Evolutionary conservation across 805 yeast genomes (phyloP).

Genomic region (Wickerhamomyces xylosicus): DNA sequence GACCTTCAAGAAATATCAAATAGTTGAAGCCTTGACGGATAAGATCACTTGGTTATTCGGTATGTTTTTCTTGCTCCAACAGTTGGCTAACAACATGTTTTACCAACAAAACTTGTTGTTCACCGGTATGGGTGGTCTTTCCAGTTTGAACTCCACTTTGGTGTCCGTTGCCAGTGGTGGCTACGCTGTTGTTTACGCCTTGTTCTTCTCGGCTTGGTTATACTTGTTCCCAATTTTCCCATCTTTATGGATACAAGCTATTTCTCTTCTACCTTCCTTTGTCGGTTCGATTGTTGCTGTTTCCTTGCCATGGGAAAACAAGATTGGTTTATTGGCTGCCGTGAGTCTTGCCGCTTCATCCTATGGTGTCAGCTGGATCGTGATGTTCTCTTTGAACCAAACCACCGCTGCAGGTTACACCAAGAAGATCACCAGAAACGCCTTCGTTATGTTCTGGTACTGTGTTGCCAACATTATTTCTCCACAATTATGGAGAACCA

Average conservation of each 20-base stretch:
- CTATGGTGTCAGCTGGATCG: slow-evolving; percentile 31
- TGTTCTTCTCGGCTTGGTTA: slow-evolving; percentile 27
- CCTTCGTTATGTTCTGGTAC: slow-evolving; percentile 33
- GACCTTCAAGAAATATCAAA: slow-evolving; percentile 30
- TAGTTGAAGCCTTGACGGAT: slow-evolving; percentile 33
- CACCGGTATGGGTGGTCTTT: slow-evolving; percentile 32
- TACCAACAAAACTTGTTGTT: slow-evolving; percentile 43
- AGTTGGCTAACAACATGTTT: slow-evolving; percentile 41
- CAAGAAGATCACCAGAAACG: slow-evolving; percentile 37
- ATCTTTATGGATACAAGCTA: slow-evolving; percentile 24
- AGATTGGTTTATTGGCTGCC: slow-evolving; percentile 36
- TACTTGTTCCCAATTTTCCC: slow-evolving; percentile 25
- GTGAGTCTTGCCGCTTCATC: slow-evolving; percentile 36
- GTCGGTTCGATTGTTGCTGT: slow-evolving; percentile 36
- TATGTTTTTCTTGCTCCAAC: slow-evolving; percentile 27
- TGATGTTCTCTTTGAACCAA: slow-evolving; percentile 25
- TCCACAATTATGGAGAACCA: slow-evolving; percentile 43
- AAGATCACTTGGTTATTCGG: slow-evolving; percentile 28
- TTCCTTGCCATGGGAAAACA: slow-evolving; percentile 32
- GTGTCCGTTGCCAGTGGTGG: slow-evolving; percentile 47
- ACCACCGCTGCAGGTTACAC: slow-evolving; percentile 37
- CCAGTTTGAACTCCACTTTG: slow-evolving; percentile 35
- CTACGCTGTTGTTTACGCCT: slow-evolving; percentile 30
- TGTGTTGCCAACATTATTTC: slow-evolving; percentile 41
- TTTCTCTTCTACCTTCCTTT: slow-evolving; percentile 25